Evolutionary conservation across 2,329 filamentous ascomycete species (phyloP), one percentile per base, ranked within the genome.

Genomic region (Penicillium sclerotigenum): DNA sequence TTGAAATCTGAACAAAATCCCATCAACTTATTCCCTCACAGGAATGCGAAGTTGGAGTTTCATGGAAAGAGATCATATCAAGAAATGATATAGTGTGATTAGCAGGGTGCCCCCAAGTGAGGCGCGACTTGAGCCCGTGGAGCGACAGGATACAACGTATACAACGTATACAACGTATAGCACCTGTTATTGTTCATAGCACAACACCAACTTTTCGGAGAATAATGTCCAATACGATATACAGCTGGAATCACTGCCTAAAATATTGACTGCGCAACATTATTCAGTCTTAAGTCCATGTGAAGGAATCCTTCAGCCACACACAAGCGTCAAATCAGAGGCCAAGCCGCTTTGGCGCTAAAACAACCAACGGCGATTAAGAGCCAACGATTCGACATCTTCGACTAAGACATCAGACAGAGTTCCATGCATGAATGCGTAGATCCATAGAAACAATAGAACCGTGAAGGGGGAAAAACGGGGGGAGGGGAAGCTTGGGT

Each of bases 251-350:
- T 48, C n/a, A 16, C 47, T 51, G 48, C 28, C 28, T 51, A 16
- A 24, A 34, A 18, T 59, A 59, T 43, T 29, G 22, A 29, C 42
- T 33, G 43, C 28, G 45, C 37, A 48, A 26, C 29, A 36, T 38
- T 40, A 34, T 31, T 18, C 20, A 33, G 36, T 18, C 18, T 16
- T 18, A 46, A 37, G 22, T 16, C 29, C 29, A 33, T 24, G 6
- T 16, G 34, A 37, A 40, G 51, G 31, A 31, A 18, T 31, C 26
- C 43, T 24, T 42, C 42, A 52, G 47, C 36, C 43, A 45, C 56
- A 22, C 49, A 48, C 54, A 28, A 16, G 29, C 13, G 43, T 40
- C 62, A 40, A 65, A 60, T 62, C 50, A 65, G 28, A 41, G 24
- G 8, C 33, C 46, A 37, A 43, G 49, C 28, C 14, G 43, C 9